Conservation (phyloP, 768 basidiomycete genomes). For the Lenzites betulinus region DNA sequence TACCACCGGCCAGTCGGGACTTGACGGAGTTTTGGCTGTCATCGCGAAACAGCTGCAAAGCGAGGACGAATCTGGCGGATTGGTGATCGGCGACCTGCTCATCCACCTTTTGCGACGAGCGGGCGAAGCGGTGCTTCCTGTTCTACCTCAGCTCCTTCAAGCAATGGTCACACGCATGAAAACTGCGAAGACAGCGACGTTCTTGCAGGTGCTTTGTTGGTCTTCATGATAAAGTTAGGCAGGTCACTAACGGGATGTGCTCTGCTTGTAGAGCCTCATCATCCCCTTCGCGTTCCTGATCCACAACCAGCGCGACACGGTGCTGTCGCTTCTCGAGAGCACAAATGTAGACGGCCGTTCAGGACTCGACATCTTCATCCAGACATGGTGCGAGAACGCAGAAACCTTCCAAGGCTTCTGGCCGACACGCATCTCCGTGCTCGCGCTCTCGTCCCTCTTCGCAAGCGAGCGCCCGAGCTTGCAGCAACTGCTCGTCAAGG, state of each 20-base stretch:
- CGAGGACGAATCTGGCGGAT: slow-evolving; percentile 89
- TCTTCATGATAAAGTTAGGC: not conserved
- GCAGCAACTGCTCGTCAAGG: slow-evolving; percentile 76
- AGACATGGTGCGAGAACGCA: slow-evolving; percentile 93
- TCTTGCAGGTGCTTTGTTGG: slow-evolving; percentile 68
- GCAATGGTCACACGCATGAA: slow-evolving; percentile 83
- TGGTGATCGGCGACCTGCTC: slow-evolving; percentile 93
- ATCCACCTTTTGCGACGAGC: slow-evolving; percentile 88
- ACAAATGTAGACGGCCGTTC: slow-evolving; percentile 59
- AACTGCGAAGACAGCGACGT: slow-evolving; percentile 86
- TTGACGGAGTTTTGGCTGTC: slow-evolving; percentile 71
- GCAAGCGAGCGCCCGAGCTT: slow-evolving; percentile 65
- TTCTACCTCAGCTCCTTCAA: slow-evolving; percentile 83
- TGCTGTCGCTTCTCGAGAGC: slow-evolving; percentile 75
- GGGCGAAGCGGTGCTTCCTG: slow-evolving; percentile 77
- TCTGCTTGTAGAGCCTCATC: slow-evolving; percentile 66
- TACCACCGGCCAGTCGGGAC: slow-evolving; percentile 65
- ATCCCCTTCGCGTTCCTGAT: slow-evolving; percentile 95
- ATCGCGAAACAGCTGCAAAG: slow-evolving; percentile 76
- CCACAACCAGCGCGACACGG: slow-evolving; percentile 79
- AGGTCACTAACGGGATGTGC: not conserved
- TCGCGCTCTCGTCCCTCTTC: slow-evolving; percentile 80
- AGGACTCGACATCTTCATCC: slow-evolving; percentile 85
- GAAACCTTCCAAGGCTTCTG: slow-evolving; percentile 96
- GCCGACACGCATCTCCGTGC: slow-evolving; percentile 82